phyloP scores from a whole-genome alignment of 495 filamentous ascomycete species.

The Penicillium silybi region DNA sequence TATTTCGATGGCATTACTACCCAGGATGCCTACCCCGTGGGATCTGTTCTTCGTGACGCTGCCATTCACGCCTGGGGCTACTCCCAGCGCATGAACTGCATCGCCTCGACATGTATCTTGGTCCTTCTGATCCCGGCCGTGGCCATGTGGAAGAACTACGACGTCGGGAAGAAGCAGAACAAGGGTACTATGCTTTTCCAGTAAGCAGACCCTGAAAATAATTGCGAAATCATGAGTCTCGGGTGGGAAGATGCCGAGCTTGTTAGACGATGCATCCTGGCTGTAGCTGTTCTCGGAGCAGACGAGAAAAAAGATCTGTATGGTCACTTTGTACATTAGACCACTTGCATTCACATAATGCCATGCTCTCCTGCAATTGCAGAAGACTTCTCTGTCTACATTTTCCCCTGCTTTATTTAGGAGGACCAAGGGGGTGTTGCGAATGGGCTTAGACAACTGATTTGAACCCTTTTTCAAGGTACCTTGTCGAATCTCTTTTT shows the following conservation, averaged over 20 bases:
- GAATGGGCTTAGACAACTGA: too few relatives aligned
- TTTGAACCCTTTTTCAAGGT: too few relatives aligned
- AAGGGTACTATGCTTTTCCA: conserved; percentile 37
- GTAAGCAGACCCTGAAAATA: not conserved
- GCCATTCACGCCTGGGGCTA: conserved; percentile 58
- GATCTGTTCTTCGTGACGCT: conserved; percentile 50
- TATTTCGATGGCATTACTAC: conserved; percentile 39
- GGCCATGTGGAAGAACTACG: conserved; percentile 43
- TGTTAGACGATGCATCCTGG: not conserved
- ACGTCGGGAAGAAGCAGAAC: conserved; percentile 44
- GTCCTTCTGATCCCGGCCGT: conserved; percentile 35
- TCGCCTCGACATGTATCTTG: conserved; percentile 45
- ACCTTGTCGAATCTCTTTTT: too few relatives aligned
- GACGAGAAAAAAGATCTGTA: not conserved
- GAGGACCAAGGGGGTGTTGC: too few relatives aligned
- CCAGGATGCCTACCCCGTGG: conserved; percentile 53
- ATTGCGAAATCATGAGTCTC: not conserved
- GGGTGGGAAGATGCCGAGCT: not conserved
- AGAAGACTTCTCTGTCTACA: not conserved
- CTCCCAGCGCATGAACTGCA: conserved; percentile 52
- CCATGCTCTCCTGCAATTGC: not conserved
- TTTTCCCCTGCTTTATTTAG: not conserved
- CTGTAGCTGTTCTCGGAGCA: not conserved
- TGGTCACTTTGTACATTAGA: not conserved
- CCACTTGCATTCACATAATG: not conserved